These are phyloP conservation scores for Beta corolliflora DNA, from an alignment of 179 eudicot genomes.

Conservation along the genomic window DNA sequence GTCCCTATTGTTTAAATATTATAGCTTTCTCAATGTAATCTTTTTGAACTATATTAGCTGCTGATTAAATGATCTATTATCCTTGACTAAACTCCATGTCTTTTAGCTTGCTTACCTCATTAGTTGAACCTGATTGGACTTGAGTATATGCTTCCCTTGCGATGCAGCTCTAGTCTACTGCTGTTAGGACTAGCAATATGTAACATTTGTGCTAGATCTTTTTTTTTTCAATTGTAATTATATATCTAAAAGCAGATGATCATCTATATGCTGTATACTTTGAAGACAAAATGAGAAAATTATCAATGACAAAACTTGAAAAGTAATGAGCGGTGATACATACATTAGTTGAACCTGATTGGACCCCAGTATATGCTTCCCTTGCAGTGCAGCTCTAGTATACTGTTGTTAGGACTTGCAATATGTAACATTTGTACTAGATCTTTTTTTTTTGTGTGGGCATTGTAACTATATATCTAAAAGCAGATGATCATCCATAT, in stretches of 20 bases:
- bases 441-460: too few relatives aligned
- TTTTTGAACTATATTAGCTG: background rate
- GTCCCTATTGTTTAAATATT: background rate
- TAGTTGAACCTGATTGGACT: background rate
- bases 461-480: too few relatives aligned
- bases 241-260: too few relatives aligned
- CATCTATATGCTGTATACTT: too few relatives aligned
- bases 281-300: too few relatives aligned
- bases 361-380: background rate
- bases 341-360: background rate
- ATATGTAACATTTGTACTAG: too few relatives aligned
- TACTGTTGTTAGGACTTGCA: background rate
- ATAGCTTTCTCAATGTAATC: background rate
- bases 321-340: too few relatives aligned
- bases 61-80: background rate
- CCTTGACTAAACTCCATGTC: background rate
- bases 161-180: background rate
- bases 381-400: background rate
- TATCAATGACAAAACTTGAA: too few relatives aligned
- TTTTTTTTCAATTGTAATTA: too few relatives aligned
- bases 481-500: too few relatives aligned
- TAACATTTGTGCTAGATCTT: too few relatives aligned
- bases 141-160: background rate
- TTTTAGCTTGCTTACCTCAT: background rate
- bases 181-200: too few relatives aligned